Conservation (phyloP, 164 flowering plant species). For the Vitis cinerea region DNA sequence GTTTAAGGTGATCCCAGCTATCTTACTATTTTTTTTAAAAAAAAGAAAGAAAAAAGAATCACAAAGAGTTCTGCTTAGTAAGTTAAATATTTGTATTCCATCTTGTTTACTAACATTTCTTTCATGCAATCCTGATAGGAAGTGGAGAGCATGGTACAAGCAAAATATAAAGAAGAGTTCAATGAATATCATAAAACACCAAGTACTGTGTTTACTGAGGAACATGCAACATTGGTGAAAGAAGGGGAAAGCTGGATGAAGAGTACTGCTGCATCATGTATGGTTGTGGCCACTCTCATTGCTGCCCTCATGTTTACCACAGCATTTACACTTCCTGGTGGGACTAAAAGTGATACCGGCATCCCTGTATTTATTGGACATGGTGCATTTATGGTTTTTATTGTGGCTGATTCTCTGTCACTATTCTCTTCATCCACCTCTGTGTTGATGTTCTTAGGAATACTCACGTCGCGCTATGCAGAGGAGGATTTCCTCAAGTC, state of each 20-base stretch:
- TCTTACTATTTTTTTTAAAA: too few relatives aligned
- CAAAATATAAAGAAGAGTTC: not conserved
- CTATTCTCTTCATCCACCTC: slow-evolving; percentile 24
- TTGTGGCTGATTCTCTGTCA: slow-evolving; percentile 21
- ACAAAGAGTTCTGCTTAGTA: too few relatives aligned
- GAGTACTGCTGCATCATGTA: slow-evolving; percentile 18
- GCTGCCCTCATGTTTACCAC: slow-evolving; percentile 25
- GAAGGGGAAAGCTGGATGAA: slow-evolving; percentile 27
- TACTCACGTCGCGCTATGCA: slow-evolving; percentile 18
- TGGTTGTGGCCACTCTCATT: slow-evolving; percentile 24
- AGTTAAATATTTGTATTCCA: too few relatives aligned
- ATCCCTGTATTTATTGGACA: slow-evolving; percentile 1
- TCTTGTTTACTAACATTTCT: not conserved
- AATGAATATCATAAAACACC: slow-evolving; percentile 10
- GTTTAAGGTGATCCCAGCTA: too few relatives aligned
- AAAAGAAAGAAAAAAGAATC: too few relatives aligned
- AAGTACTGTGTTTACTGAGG: too few relatives aligned
- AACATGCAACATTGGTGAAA: slow-evolving; percentile 10
- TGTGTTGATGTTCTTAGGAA: slow-evolving; percentile 21
- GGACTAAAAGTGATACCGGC: slow-evolving; percentile 10
- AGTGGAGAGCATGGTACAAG: not conserved
- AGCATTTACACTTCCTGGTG: slow-evolving; percentile 23
- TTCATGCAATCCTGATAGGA: not conserved
- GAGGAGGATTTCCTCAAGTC: slow-evolving; percentile 24
- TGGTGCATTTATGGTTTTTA: slow-evolving; percentile 12